phyloP scores from a whole-genome alignment of 1,284 basidiomycete genomes.

The Sphagnurus paluster region DNA sequence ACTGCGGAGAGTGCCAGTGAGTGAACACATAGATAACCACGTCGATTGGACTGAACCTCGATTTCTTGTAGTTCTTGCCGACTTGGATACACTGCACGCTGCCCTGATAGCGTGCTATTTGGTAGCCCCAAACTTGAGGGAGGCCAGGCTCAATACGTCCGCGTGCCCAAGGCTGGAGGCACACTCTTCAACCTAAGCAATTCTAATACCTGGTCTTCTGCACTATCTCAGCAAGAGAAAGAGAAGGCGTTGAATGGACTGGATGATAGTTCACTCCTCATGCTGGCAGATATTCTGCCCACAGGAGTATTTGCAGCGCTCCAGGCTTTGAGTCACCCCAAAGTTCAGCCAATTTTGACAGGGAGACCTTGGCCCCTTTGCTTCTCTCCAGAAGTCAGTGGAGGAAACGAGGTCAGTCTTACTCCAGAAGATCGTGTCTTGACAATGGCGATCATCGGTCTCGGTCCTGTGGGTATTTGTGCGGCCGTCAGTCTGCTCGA shows the following conservation, averaged over 20 bases:
- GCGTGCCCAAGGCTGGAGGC: constrained; percentile 78
- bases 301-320: constrained; percentile 77
- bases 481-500: constrained; percentile 66
- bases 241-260: constrained; percentile 39
- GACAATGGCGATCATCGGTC: constrained; percentile 65
- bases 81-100: constrained; percentile 76
- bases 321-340: constrained; percentile 73
- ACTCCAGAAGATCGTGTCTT: constrained; percentile 48
- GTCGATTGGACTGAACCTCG: background rate
- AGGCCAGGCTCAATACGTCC: constrained; percentile 86
- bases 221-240: constrained; percentile 31
- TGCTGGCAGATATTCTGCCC: constrained; percentile 81
- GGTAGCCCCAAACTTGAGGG: constrained; percentile 76
- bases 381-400: constrained; percentile 26
- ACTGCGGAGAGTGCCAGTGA: constrained; percentile 80
- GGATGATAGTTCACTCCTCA: constrained; percentile 62
- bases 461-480: constrained; percentile 79
- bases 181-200: constrained; percentile 71
- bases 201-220: constrained; percentile 37
- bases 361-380: constrained; percentile 59
- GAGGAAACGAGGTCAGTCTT: constrained; percentile 28
- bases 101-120: constrained; percentile 66
- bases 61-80: constrained; percentile 62
- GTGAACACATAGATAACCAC: constrained; percentile 30
- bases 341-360: constrained; percentile 56